Evolutionary conservation across 495 filamentous ascomycete genomes (phyloP).

Genomic region (Pseudoneurospora amorphoporcata): DNA sequence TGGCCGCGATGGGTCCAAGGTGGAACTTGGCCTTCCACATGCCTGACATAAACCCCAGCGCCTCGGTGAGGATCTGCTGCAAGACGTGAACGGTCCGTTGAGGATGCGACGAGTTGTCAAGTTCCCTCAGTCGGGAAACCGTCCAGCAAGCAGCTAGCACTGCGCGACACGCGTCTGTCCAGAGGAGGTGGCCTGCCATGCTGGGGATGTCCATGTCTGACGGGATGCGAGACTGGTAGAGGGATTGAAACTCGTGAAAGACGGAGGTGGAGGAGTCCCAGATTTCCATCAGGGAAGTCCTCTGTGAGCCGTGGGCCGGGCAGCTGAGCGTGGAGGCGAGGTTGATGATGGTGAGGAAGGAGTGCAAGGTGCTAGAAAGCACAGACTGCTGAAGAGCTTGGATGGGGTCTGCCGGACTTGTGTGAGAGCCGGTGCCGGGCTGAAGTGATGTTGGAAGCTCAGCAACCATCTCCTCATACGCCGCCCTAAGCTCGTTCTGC

Average conservation of each 20-base stretch:
- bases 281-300: constrained; percentile 7
- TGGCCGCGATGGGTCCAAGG: constrained; percentile 7
- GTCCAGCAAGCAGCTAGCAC: constrained; percentile 6
- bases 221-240: background rate
- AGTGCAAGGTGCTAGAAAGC: constrained; percentile 5
- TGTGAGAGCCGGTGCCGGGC: background rate
- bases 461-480: constrained; percentile 1
- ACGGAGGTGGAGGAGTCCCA: constrained; percentile 11
- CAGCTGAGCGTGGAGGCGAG: background rate
- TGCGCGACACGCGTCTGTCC: constrained; percentile 9
- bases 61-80: constrained; percentile 3
- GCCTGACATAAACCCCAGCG: background rate
- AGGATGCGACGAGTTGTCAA: background rate
- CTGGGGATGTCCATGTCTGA: background rate
- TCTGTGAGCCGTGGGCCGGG: background rate
- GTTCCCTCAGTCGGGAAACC: constrained; percentile 1
- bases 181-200: constrained; percentile 11
- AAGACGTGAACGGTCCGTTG: constrained; percentile 8
- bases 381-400: constrained; percentile 8
- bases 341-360: constrained; percentile 6
- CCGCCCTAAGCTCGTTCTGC: background rate
- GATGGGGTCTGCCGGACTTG: background rate
- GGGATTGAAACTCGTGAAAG: constrained; percentile 12
- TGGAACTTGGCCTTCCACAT: constrained; percentile 7
- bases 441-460: background rate